Evolutionary conservation across 768 basidiomycete species (phyloP), one percentile per base, ranked within the genome.

Genomic region (Mycena galericulata): DNA sequence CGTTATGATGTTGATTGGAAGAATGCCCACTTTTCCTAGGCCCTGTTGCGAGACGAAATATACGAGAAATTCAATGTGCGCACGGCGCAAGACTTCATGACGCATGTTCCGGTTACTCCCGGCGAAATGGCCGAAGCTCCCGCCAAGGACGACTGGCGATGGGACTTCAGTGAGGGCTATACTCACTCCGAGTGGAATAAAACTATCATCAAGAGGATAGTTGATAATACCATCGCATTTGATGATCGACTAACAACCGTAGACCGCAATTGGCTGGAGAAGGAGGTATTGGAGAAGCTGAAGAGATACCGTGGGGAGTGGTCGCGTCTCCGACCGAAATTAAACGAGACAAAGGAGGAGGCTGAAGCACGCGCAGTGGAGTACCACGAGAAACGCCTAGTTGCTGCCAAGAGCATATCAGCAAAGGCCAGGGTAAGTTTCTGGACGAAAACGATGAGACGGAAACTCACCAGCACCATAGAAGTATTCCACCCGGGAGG

Each of bases 131-230:
- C 29, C 2, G 7, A 41, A 26, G 20, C 50, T 20, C 61, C 61
- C 40, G 27, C 1, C 36, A 49, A 62, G 27, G 40, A 50, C 32
- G 41, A 63, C 24, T 63, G 51, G 51, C 62, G 62, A 22, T 57
- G 32, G 64, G 64, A 65, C 30, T 65, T 65, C 43, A 41, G 26
- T 8, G 22, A 12, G 0, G 64, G 64, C 2, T 65, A 65, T 15
- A 1, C 0, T 20, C 12, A 26, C 8, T 57, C 38, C 8, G 14
- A 3, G 9, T 65, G 64, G 64, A 65, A 65, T 38, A 4, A 1
- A 8, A 11, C 17, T 6, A 12, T 58, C n/a, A 24, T 4, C 12
- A 9, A 17, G 2, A 57, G 46, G 40, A 18, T 65, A 0, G 38
- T 65, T 1, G 51, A 15, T 3, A 14, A 22, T 18, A 30, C 40